Percentiles rank a stretch among this genome's conserved stretches.
phyloP scores from a whole-genome alignment of 2,329 filamentous ascomycete genomes.

The Thielaviopsis euricoi region DNA sequence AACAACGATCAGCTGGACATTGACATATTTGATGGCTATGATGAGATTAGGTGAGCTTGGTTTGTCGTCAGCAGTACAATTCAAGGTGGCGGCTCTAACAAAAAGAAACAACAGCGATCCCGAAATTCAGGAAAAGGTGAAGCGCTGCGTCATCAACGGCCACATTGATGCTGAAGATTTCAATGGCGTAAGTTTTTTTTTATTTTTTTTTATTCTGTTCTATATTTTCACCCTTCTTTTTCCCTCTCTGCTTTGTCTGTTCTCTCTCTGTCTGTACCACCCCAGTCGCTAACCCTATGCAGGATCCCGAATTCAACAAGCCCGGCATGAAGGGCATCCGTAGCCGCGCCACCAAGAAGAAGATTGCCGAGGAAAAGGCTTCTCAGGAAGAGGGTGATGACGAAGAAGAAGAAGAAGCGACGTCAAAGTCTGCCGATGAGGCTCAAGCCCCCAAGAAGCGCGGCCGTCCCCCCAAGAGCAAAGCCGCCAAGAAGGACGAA shows the following conservation, averaged over 20 bases:
- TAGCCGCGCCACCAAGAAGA: slow-evolving; percentile 14
- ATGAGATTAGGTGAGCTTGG: slow-evolving; percentile 47
- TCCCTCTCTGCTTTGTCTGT: slow-evolving; percentile 11
- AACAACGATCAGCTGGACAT: slow-evolving; percentile 37
- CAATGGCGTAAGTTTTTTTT: slow-evolving; percentile 52
- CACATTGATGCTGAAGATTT: slow-evolving; percentile 77
- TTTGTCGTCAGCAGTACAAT: too few relatives aligned
- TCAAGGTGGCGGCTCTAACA: slow-evolving; percentile 10
- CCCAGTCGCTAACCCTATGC: slow-evolving; percentile 1
- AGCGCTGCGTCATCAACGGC: slow-evolving; percentile 54
- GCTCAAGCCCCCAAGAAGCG: slow-evolving; percentile 7
- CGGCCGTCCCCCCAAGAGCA: slow-evolving; percentile 4
- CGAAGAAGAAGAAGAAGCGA: too few relatives aligned
- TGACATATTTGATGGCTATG: slow-evolving; percentile 62
- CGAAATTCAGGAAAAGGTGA: slow-evolving; percentile 57
- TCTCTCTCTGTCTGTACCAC: slow-evolving; percentile 6
- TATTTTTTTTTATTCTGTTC: background rate
- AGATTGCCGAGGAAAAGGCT: slow-evolving; percentile 18
- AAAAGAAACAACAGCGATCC: slow-evolving; percentile 29
- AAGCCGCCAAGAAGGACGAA: background rate
- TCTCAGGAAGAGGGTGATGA: too few relatives aligned
- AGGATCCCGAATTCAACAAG: slow-evolving; percentile 63
- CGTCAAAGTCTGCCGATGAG: slow-evolving; percentile 11
- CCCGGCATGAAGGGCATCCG: slow-evolving; percentile 51
- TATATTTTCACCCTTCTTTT: slow-evolving; percentile 6